Percentiles rank a stretch among this genome's conserved stretches.
These are phyloP conservation scores for Abrus precatorius DNA, from an alignment of 306 rosid species.

Conservation along the genomic window DNA sequence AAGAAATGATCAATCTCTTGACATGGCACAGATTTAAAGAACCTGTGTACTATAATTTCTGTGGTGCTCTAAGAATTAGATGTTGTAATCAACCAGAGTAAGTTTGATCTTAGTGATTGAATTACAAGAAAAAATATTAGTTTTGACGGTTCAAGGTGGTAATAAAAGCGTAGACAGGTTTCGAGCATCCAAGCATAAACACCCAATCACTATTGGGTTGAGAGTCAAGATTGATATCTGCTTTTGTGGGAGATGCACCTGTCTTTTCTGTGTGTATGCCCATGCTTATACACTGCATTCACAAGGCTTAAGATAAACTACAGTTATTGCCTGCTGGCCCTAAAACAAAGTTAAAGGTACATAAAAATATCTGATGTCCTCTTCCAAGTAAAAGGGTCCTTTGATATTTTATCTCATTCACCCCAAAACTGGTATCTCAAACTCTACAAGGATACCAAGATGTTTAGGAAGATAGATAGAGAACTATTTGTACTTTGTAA, in stretches of 20 bases:
- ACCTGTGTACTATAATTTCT: not conserved
- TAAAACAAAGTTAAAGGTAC: slow-evolving; percentile 14
- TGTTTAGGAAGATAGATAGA: not conserved
- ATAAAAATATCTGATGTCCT: slow-evolving; percentile 3
- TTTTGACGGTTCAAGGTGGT: not conserved
- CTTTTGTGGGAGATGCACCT: slow-evolving; percentile 22
- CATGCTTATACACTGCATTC: not conserved
- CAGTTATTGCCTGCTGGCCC: not conserved
- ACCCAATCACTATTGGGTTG: slow-evolving; percentile 13
- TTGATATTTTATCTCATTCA: slow-evolving; percentile 4
- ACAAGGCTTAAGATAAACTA: slow-evolving; percentile 2
- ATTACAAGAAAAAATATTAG: not conserved
- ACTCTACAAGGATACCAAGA: slow-evolving; percentile 18
- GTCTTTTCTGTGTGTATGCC: not conserved
- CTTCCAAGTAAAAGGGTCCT: not conserved
- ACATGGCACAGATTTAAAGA: slow-evolving; percentile 23
- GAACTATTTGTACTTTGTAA: too few species aligned
- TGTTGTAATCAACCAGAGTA: not conserved
- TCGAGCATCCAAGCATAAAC: slow-evolving; percentile 2
- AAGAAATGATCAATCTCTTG: slow-evolving; percentile 30
- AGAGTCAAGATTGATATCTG: slow-evolving; percentile 5
- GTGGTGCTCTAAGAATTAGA: slow-evolving; percentile 15
- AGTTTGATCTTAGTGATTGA: slow-evolving; percentile 6
- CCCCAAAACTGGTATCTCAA: slow-evolving; percentile 23
- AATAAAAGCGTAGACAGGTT: slow-evolving; percentile 6